These are phyloP conservation scores for Hypericum perforatum DNA, from an alignment of 345 rosid genomes.

Conservation along the genomic window DNA sequence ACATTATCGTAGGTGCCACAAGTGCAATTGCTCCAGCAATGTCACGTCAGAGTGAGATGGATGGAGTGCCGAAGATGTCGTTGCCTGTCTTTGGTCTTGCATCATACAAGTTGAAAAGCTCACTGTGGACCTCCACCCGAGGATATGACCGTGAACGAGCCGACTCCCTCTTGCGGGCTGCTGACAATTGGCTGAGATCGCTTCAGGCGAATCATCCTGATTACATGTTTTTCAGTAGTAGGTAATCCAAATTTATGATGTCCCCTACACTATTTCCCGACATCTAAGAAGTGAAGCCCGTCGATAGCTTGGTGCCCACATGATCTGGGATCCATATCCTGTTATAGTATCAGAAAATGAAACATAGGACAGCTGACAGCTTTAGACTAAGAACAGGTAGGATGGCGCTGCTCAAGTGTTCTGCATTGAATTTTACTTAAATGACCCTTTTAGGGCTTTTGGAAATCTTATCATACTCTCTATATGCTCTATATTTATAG, in stretches of 20 bases:
- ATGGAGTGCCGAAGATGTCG: constrained; percentile 14
- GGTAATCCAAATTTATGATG: constrained; percentile 1
- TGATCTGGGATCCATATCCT: neutral
- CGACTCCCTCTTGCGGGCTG: constrained; percentile 14
- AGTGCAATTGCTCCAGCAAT: constrained; percentile 8
- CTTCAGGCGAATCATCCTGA: constrained; percentile 22
- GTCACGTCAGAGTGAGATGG: constrained; percentile 12
- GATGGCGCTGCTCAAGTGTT: no score
- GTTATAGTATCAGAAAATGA: no score
- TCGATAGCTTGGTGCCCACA: neutral
- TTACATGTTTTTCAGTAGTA: constrained; percentile 17
- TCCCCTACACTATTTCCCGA: neutral
- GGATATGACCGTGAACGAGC: constrained; percentile 11
- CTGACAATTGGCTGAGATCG: constrained; percentile 16
- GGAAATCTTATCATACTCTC: no score
- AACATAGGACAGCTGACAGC: no score
- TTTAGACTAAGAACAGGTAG: no score
- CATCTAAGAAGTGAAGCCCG: constrained; percentile 1
- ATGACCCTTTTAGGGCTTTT: no score
- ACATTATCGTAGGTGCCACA: constrained; percentile 6
- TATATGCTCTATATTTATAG: constrained; percentile 1
- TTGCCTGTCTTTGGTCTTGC: constrained; percentile 23
- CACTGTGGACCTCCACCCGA: constrained; percentile 20
- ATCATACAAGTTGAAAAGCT: constrained; percentile 21
- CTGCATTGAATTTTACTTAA: no score